Evolutionary conservation across 129 eudicot genomes (phyloP).

Genomic region (Flaveria sonorensis): DNA sequence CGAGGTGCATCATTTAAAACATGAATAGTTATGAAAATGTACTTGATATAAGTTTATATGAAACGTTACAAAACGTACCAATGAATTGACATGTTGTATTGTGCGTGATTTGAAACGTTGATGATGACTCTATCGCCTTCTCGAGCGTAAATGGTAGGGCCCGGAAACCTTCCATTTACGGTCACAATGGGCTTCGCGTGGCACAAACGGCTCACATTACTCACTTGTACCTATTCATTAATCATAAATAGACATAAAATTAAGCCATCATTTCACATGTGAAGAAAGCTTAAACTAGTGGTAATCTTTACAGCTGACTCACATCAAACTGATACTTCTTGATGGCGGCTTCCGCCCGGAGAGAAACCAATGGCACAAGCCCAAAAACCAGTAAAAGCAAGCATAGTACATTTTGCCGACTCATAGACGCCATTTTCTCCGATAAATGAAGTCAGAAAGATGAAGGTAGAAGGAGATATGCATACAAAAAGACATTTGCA

Average conservation of each 20-base stretch:
- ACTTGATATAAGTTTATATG: background rate
- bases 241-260: background rate
- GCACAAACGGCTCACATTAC: conserved; percentile 4
- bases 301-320: conserved; percentile 6
- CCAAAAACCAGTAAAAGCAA: conserved; percentile 12
- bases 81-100: conserved; percentile 11
- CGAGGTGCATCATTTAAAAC: no score
- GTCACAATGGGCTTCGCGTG: conserved; percentile 13
- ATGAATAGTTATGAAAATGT: no score
- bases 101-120: conserved; percentile 17
- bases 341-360: conserved; percentile 39
- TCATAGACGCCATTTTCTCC: conserved; percentile 28
- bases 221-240: conserved; percentile 12
- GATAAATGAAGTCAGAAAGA: conserved; percentile 6
- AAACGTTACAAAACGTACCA: background rate
- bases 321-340: conserved; percentile 57
- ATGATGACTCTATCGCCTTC: conserved; percentile 16
- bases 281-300: background rate
- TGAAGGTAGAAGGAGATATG: conserved; percentile 19
- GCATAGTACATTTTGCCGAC: background rate
- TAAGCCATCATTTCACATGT: background rate
- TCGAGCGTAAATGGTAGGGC: conserved; percentile 9
- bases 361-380: conserved; percentile 23
- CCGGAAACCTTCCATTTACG: conserved; percentile 1
- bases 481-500: background rate